Conservation (phyloP, 768 basidiomycete genomes). For the Leucocoprinus birnbaumii region DNA sequence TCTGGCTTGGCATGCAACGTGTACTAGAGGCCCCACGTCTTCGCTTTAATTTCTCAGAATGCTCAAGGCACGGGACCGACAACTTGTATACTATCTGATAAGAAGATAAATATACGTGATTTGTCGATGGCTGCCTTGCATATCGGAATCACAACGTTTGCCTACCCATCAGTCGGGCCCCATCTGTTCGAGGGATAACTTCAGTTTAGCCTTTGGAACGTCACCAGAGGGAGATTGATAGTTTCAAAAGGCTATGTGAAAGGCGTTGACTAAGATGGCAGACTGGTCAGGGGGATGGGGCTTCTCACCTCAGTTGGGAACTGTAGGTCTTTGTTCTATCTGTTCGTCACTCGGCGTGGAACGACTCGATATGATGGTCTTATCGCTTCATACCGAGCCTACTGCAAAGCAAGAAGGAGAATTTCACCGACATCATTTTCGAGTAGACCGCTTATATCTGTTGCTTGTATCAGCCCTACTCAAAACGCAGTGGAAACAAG, state of each 20-base stretch:
- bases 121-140: not conserved
- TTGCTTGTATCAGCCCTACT: too few relatives aligned
- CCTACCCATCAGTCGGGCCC: not conserved
- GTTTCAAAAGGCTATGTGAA: not conserved
- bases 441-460: too few relatives aligned
- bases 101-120: not conserved
- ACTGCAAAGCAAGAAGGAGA: too few relatives aligned
- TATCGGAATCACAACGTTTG: not conserved
- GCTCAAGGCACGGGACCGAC: too few relatives aligned
- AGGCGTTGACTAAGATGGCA: not conserved
- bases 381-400: too few relatives aligned
- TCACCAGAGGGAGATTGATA: conserved; percentile 2
- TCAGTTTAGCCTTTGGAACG: not conserved
- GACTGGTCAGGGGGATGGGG: too few relatives aligned
- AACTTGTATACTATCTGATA: not conserved
- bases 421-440: too few relatives aligned
- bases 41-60: not conserved
- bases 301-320: too few relatives aligned
- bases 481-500: conserved; percentile 1
- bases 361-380: too few relatives aligned
- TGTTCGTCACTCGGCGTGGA: too few relatives aligned
- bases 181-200: not conserved
- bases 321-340: too few relatives aligned
- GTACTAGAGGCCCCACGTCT: not conserved
- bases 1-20: too few relatives aligned